Base-by-base conservation (phyloP, 2,329 filamentous ascomycete species). In the Sarocladium brachiariae region DNA sequence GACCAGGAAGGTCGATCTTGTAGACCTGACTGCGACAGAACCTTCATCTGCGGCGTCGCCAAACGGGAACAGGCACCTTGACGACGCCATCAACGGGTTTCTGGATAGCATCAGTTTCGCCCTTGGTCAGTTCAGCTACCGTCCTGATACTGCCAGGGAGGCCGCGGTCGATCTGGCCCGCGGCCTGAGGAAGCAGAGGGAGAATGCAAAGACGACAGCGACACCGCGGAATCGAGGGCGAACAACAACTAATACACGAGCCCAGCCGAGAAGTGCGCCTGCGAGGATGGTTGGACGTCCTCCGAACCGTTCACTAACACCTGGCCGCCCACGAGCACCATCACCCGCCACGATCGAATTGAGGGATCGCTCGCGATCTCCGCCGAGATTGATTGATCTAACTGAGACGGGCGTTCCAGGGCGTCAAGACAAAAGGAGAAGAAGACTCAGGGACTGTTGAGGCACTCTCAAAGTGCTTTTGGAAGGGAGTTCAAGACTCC, bases 51-150 rank as follows among this genome's bases (percentile, higher is more conserved):
- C 23, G 25, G 8, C 7, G 23, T 27, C 18, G 13, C 16, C 13
- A 13, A 25, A 7, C 4, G 7, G 11, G 41, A 10, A 19, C 21
- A 25, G 14, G 13, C 21, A 45, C 4, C 13, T 3, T 19, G 45
- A 31, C 3, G 41, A 33, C 11, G 45, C 27, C 4, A 25, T 54
- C 38, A 55, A 56, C 34, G 41, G 43, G 1, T 61, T 54, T 31
- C 33, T 59, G 16, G 52, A 61, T 31, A 64, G 63, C 47, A 57
- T 66, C 31, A 64, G 63, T 45, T 65, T 65, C 56, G 57, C 63
- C 51, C 57, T 66, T 24, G 65, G 65, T 35, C 65, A 67, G 51
- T 56, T 63, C 21, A 56, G 59, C 38, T 50, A 56, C 35, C 57
- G 53, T 4, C 61, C 62, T 14, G 52, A 55, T 9, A 58, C 57